These are phyloP conservation scores for Camillea tinctor DNA, from an alignment of 2,329 filamentous ascomycete genomes.

Conservation along the genomic window DNA sequence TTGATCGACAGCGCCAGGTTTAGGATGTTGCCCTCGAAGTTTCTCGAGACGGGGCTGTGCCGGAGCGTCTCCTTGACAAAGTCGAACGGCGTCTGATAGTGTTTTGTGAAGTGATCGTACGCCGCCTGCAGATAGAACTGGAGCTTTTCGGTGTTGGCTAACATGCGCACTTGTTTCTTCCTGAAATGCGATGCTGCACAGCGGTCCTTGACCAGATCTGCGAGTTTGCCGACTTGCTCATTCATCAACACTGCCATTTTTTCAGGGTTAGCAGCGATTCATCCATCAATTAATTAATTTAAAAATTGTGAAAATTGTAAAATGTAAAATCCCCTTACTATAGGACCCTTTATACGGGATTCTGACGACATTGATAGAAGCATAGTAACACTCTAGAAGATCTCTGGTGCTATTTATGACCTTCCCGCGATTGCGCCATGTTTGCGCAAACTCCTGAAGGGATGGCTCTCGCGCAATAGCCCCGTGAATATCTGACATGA, in stretches of 20 bases:
- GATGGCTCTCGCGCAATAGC: constrained; percentile 33
- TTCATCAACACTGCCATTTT: constrained; percentile 44
- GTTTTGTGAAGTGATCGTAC: constrained; percentile 33
- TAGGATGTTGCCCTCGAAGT: constrained; percentile 34
- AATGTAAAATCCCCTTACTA: constrained; percentile 18
- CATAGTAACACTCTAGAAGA: constrained; percentile 50
- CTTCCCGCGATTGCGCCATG: constrained; percentile 42
- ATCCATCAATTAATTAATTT: neutral
- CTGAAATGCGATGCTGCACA: constrained; percentile 39
- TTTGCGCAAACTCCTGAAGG: constrained; percentile 40
- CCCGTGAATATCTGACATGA: constrained; percentile 36
- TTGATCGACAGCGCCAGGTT: constrained; percentile 30
- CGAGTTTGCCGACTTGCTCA: constrained; percentile 46
- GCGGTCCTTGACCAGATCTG: constrained; percentile 40
- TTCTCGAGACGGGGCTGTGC: constrained; percentile 31
- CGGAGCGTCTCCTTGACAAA: constrained; percentile 34
- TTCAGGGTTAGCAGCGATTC: neutral
- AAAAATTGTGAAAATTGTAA: neutral
- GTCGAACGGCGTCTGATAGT: constrained; percentile 33
- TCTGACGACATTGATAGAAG: constrained; percentile 46
- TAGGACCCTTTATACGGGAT: constrained; percentile 42
- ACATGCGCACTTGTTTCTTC: constrained; percentile 42
- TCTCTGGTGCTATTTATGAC: constrained; percentile 43
- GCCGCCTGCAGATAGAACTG: constrained; percentile 34
- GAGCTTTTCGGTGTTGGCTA: constrained; percentile 29